A percentile compares a stretch with the other conserved stretches of the same genome.
phyloP scores from a whole-genome alignment of 768 basidiomycete genomes.

The Macrolepiota albuminosa region DNA sequence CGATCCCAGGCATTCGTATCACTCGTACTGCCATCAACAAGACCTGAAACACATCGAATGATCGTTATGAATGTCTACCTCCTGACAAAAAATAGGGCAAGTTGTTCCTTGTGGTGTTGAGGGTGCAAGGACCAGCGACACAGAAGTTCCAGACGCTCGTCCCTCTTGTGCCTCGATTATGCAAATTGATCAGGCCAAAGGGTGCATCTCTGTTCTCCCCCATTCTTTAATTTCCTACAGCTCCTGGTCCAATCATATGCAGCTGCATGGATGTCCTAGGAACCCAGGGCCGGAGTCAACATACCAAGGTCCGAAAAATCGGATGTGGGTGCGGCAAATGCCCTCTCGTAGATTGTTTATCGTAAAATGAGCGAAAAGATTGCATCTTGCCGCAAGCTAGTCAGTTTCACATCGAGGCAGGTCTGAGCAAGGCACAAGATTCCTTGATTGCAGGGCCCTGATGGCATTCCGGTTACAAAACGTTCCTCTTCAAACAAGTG shows the following conservation, averaged over 20 bases:
- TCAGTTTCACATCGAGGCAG: slow-evolving; percentile 22
- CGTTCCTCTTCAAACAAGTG: slow-evolving; percentile 12
- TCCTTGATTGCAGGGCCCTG: slow-evolving; percentile 20
- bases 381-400: slow-evolving; percentile 15
- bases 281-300: slow-evolving; percentile 11
- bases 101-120: slow-evolving; percentile 21
- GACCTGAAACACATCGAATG: slow-evolving; percentile 19
- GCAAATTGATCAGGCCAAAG: slow-evolving; percentile 13
- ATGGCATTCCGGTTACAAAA: slow-evolving; percentile 26
- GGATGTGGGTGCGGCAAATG: slow-evolving; percentile 30
- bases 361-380: slow-evolving; percentile 8
- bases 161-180: slow-evolving; percentile 22
- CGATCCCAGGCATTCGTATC: background rate
- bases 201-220: slow-evolving; percentile 16
- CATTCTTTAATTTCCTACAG: slow-evolving; percentile 25
- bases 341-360: slow-evolving; percentile 23
- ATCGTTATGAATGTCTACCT: slow-evolving; percentile 22
- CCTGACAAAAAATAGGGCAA: slow-evolving; percentile 11
- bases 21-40: background rate
- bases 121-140: slow-evolving; percentile 6
- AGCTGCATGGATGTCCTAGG: slow-evolving; percentile 23
- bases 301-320: slow-evolving; percentile 21
- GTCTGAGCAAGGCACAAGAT: slow-evolving; percentile 16
- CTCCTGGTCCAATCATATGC: slow-evolving; percentile 19
- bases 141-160: slow-evolving; percentile 21